A percentile compares a stretch with the other conserved stretches of the same genome.
Conservation (phyloP, 2,329 filamentous ascomycete genomes). For the Arthrobotrys iridis region DNA sequence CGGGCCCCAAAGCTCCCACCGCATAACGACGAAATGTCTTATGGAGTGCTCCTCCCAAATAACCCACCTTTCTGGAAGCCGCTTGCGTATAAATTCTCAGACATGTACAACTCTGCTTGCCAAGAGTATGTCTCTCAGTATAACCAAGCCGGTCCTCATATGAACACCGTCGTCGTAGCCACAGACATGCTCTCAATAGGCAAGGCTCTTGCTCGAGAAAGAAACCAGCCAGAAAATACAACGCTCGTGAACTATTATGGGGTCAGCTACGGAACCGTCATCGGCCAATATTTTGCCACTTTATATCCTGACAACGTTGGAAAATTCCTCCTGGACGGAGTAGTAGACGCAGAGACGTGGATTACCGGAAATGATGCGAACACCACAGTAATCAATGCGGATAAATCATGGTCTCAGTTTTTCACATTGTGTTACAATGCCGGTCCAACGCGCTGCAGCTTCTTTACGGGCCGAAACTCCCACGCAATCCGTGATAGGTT, state of each 20-base stretch:
- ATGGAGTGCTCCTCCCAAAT: conserved; percentile 18
- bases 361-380: conserved; percentile 6
- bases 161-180: conserved; percentile 46
- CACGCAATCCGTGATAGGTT: conserved; percentile 25
- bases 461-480: conserved; percentile 17
- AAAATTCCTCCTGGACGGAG: conserved; percentile 35
- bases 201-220: conserved; percentile 41
- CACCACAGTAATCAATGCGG: conserved; percentile 12
- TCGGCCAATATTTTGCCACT: conserved; percentile 50
- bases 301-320: conserved; percentile 43
- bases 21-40: conserved; percentile 1
- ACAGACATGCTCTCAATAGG: conserved; percentile 43
- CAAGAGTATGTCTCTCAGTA: conserved; percentile 15
- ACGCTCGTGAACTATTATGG: conserved; percentile 35
- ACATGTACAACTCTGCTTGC: neutral
- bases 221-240: conserved; percentile 22
- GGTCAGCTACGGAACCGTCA: conserved; percentile 42
- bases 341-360: conserved; percentile 28
- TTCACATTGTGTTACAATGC: conserved; percentile 29
- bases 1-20: neutral
- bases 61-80: conserved; percentile 26
- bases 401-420: conserved; percentile 43
- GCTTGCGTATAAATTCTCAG: neutral
- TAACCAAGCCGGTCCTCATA: conserved; percentile 38
- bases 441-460: conserved; percentile 23